Base-by-base conservation (phyloP, 140 eudicot species). In the Erigeron philadelphicus region DNA sequence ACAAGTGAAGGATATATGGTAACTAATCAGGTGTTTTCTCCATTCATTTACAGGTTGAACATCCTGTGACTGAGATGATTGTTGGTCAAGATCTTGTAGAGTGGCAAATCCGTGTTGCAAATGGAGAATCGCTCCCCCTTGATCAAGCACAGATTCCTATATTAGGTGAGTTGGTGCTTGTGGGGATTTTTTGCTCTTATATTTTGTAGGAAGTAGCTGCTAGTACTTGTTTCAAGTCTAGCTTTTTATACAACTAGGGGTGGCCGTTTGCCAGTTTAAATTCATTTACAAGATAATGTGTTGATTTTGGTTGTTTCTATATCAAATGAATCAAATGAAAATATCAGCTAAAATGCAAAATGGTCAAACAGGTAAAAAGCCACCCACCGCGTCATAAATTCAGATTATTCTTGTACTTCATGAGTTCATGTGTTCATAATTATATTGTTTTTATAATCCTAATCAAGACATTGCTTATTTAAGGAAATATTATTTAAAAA, bases 41-140 rank as follows among this genome's bases (percentile, higher is more conserved):
- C 50, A 55, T 48, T 38, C 25, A 68, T 73, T 58, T 58, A 66
- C 65, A 93, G 99, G 99, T 93, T 64, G 99, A 94, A 83, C 99
- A 94, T 83, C 99, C 99, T 53, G 99, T 94, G 64, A 94, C 99
- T 47, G 99, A 94, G 89, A 94, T 94, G 99, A 84, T 94, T 76
- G 96, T 89, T 67, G 86, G 95, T 68, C 95, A 94, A 87, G 99
- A 94, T 85, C 99, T 94, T 77, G 99, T 94, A 54, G 99, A 94
- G 84, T 94, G 99, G 99, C 99, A 94, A 79, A 94, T 94, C 31
- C 94, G 94, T 75, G 87, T 94, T 69, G 96, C 99, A 25, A 94
- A 94, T 73, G 99, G 99, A 67, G 99, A 94, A 63, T 79, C 88
- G 56, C 95, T 94, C 66, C 99, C 96, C 41, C 78, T 94, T 73